Base-by-base conservation (phyloP, 345 rosid genomes). In the Hibiscus mutabilis region DNA sequence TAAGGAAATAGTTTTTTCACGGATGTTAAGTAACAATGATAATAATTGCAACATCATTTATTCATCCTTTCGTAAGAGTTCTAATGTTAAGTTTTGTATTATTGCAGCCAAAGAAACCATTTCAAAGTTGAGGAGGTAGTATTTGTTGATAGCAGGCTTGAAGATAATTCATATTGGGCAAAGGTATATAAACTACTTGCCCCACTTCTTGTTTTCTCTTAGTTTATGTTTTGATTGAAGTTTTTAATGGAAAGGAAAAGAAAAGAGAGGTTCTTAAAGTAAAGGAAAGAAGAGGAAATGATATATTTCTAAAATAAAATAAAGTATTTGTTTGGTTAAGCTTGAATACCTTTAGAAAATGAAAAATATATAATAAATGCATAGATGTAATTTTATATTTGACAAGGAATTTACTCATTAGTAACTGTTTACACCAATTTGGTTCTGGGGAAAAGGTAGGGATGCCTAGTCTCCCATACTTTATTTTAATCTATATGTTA, bases 111-210 rank as follows among this genome's bases (percentile, higher is more conserved):
- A 88, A 83, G 68, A 69, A 84, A 58, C 91, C 90, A 25, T 96
- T 92, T 79, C 95, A 91, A 81, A 88, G 99, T 79, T 60, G 95
- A 96, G 0, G 97, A 91, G 0, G 84, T 91, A 82, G 84, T 69
- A 22, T 86, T 87, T 82, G 76, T 77, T 73, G 91, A 89, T 78
- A 85, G 82, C 19, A 92, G 82, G 78, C 97, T 95, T 57, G 83
- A 89, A 77, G 96, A 92, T 78, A 92, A 95, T 81, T 95, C 99
- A 2, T 95, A 92, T 71, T 86, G 90, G 97, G 96, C 94, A 47
- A 90, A 90, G 99, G 99, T 95, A 47, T 95, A 53, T 14, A 21
- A 22, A 24, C 19, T 31, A 33, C 33, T 24, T 68, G 35, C 59
- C 25, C 15, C 11, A 7, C 5, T 60, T 60, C 55, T 55, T 67